phyloP scores from a whole-genome alignment of 2,329 filamentous ascomycete species.

The Thermothelomyces thermophilus region DNA sequence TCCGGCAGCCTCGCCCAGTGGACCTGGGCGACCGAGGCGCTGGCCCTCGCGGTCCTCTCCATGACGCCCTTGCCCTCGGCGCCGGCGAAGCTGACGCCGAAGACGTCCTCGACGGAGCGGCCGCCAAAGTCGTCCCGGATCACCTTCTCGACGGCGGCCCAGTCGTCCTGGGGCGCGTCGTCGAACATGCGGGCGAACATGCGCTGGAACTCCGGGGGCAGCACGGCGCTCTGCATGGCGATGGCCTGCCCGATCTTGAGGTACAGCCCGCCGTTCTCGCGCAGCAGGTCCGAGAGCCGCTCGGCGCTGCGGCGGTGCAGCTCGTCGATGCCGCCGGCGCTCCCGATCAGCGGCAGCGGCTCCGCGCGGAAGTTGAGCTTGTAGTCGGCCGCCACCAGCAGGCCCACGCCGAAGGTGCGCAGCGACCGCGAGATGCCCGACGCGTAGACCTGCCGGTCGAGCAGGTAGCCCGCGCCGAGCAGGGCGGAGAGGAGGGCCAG shows the following conservation, averaged over 20 bases:
- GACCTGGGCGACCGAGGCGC: slow-evolving; percentile 91
- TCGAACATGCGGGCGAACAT: slow-evolving; percentile 98
- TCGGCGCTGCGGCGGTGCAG: slow-evolving; percentile 80
- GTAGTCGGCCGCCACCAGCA: slow-evolving; percentile 84
- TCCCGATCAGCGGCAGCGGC: slow-evolving; percentile 50
- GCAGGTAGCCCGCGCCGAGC: slow-evolving; percentile 55
- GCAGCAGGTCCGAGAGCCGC: slow-evolving; percentile 72
- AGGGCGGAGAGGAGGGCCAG: slow-evolving; percentile 55
- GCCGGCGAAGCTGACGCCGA: slow-evolving; percentile 75
- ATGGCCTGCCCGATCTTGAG: slow-evolving; percentile 98
- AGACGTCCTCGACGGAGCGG: slow-evolving; percentile 78
- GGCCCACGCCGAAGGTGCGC: slow-evolving; percentile 72
- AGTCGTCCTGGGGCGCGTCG: slow-evolving; percentile 88
- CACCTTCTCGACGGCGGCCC: slow-evolving; percentile 78
- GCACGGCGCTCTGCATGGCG: slow-evolving; percentile 91
- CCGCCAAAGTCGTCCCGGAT: slow-evolving; percentile 85
- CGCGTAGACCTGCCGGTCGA: slow-evolving; percentile 72
- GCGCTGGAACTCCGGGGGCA: slow-evolving; percentile 89
- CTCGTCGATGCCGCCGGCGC: slow-evolving; percentile 56
- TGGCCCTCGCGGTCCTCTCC: slow-evolving; percentile 58
- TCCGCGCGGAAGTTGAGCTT: slow-evolving; percentile 89
- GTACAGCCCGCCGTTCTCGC: slow-evolving; percentile 85
- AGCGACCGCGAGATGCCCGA: slow-evolving; percentile 70
- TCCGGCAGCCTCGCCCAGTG: slow-evolving; percentile 86
- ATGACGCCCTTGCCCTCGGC: slow-evolving; percentile 61